These are phyloP conservation scores for Rhizoctonia solani DNA, from an alignment of 1,284 basidiomycete genomes.

Conservation along the genomic window DNA sequence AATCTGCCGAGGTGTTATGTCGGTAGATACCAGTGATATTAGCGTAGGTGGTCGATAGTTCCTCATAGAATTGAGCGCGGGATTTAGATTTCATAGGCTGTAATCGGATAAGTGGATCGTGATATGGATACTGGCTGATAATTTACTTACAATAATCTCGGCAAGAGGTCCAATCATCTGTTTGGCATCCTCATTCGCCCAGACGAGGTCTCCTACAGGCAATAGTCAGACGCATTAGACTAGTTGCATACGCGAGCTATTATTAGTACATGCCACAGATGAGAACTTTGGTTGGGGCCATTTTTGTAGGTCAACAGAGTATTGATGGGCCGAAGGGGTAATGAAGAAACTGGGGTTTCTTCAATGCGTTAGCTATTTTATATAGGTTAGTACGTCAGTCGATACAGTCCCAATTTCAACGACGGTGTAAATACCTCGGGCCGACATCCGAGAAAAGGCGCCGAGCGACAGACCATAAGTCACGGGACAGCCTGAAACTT, in stretches of 20 bases:
- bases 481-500: not conserved
- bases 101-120: constrained; percentile 42
- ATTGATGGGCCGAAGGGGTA: not conserved
- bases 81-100: constrained; percentile 67
- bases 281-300: constrained; percentile 47
- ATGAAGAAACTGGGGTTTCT: not conserved
- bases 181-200: constrained; percentile 77
- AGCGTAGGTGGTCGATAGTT: constrained; percentile 73
- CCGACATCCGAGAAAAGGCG: constrained; percentile 5
- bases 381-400: constrained; percentile 5
- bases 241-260: not conserved
- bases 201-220: constrained; percentile 67
- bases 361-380: not conserved
- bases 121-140: not conserved
- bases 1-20: constrained; percentile 64
- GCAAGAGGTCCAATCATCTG: constrained; percentile 68
- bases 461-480: too few species aligned
- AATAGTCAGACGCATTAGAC: not conserved
- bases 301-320: constrained; percentile 27
- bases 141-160: constrained; percentile 71
- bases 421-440: constrained; percentile 1
- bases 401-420: constrained; percentile 3
- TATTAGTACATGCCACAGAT: constrained; percentile 46
- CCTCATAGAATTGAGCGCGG: constrained; percentile 70
- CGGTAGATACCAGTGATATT: constrained; percentile 80